These are phyloP conservation scores for Sphagnum fallax DNA, from an alignment of 228 moss, liverwort and hornwort genomes.

Conservation along the genomic window DNA sequence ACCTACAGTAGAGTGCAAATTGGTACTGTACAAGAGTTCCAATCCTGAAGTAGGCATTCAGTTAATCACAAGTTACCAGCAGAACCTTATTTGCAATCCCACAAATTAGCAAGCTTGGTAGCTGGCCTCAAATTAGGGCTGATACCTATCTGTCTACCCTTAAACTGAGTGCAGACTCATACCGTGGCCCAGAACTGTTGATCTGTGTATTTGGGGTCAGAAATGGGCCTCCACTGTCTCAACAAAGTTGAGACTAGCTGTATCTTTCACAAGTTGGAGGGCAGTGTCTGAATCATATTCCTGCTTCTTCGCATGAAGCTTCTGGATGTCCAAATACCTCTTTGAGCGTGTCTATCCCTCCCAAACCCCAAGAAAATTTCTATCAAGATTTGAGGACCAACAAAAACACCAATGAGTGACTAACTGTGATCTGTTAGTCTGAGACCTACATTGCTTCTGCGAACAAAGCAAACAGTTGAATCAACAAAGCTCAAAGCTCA, in stretches of 20 bases:
- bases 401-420: background rate
- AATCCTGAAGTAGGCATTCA: no score
- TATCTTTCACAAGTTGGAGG: constrained; percentile 84
- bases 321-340: constrained; percentile 81
- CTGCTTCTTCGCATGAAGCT: constrained; percentile 72
- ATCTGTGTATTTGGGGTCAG: constrained; percentile 92
- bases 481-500: no score
- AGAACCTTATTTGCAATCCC: no score
- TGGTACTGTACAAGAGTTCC: no score
- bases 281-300: constrained; percentile 93
- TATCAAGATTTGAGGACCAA: background rate
- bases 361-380: constrained; percentile 2
- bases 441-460: background rate
- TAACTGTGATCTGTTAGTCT: background rate
- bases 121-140: no score
- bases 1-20: no score
- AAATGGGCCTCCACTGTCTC: constrained; percentile 97
- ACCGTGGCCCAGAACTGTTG: constrained; percentile 97
- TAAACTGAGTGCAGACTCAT: background rate
- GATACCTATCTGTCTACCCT: no score
- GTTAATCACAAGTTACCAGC: no score
- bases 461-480: background rate
- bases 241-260: constrained; percentile 68
- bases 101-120: background rate
- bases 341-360: constrained; percentile 72